Evolutionary conservation across 2,329 filamentous ascomycete species (phyloP).

Genomic region (Microdochium trichocladiopsis): DNA sequence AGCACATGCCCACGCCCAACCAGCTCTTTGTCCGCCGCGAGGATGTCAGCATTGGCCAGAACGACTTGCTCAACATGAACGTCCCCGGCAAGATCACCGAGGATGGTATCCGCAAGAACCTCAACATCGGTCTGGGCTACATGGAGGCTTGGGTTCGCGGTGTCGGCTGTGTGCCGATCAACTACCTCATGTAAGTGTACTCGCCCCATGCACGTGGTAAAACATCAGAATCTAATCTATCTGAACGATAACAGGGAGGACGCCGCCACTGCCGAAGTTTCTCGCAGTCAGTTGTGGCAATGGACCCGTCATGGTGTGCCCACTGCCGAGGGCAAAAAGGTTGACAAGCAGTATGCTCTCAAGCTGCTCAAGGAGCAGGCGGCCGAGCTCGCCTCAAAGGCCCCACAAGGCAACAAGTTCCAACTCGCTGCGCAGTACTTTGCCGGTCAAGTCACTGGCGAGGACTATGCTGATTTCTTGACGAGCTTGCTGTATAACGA

Average conservation of each 20-base stretch:
- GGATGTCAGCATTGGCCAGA: slow-evolving; percentile 77
- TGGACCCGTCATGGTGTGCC: slow-evolving; percentile 72
- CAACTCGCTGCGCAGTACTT: slow-evolving; percentile 90
- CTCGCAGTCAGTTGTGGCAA: slow-evolving; percentile 91
- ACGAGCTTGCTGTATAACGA: slow-evolving; percentile 43
- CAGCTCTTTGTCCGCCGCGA: slow-evolving; percentile 88
- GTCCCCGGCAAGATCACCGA: slow-evolving; percentile 89
- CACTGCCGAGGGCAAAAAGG: slow-evolving; percentile 81
- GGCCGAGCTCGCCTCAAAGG: slow-evolving; percentile 65
- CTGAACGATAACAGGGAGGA: slow-evolving; percentile 58
- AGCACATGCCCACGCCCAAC: slow-evolving; percentile 97
- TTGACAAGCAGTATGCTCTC: slow-evolving; percentile 88
- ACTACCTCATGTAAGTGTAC: slow-evolving; percentile 74
- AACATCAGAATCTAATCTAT: slow-evolving; percentile 1
- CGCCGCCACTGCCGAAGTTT: slow-evolving; percentile 93
- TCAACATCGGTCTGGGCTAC: slow-evolving; percentile 93
- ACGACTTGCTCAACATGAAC: slow-evolving; percentile 97
- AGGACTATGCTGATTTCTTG: slow-evolving; percentile 96
- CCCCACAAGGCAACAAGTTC: slow-evolving; percentile 84
- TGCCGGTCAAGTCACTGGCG: slow-evolving; percentile 84
- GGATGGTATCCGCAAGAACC: slow-evolving; percentile 92
- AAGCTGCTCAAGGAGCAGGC: slow-evolving; percentile 82
- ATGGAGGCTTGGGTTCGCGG: slow-evolving; percentile 98
- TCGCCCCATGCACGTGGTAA: slow-evolving; percentile 4
- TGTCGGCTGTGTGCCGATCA: slow-evolving; percentile 93